Evolutionary conservation across 2,329 filamentous ascomycete species (phyloP).

Genomic region (Talaromyces marneffei): DNA sequence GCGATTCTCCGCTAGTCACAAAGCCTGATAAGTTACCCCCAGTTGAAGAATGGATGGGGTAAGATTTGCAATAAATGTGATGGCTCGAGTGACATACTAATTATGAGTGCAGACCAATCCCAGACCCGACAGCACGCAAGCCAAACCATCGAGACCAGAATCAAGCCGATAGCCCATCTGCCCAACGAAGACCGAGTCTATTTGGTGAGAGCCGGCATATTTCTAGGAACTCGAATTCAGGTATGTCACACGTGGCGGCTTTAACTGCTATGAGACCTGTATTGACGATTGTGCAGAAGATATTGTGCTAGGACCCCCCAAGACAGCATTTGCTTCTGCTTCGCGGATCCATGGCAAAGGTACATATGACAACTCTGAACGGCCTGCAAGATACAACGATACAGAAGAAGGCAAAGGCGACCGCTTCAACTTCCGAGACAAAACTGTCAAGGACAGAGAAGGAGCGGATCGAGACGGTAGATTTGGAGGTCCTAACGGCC

Average conservation of each 20-base stretch:
- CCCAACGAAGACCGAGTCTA: slow-evolving; percentile 35
- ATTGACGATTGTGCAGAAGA: slow-evolving; percentile 52
- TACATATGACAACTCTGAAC: slow-evolving; percentile 41
- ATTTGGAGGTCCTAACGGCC: slow-evolving; percentile 26
- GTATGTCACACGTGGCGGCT: slow-evolving; percentile 23
- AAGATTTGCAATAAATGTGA: slow-evolving; percentile 31
- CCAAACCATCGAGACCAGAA: slow-evolving; percentile 32
- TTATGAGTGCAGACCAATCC: slow-evolving; percentile 31
- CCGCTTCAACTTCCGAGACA: slow-evolving; percentile 56
- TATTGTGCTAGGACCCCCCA: slow-evolving; percentile 77
- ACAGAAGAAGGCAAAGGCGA: slow-evolving; percentile 55
- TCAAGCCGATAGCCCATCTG: slow-evolving; percentile 27
- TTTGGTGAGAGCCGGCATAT: slow-evolving; percentile 39
- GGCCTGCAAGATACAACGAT: slow-evolving; percentile 44
- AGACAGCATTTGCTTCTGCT: slow-evolving; percentile 73
- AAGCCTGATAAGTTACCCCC: slow-evolving; percentile 76
- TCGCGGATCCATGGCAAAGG: slow-evolving; percentile 50
- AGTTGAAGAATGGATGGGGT: slow-evolving; percentile 96
- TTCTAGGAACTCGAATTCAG: slow-evolving; percentile 45
- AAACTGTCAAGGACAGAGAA: slow-evolving; percentile 36
- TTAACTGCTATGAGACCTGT: not conserved
- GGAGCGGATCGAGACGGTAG: slow-evolving; percentile 34
- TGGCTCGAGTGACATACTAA: not conserved
- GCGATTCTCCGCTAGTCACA: slow-evolving; percentile 73
- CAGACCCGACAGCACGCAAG: slow-evolving; percentile 38